Base-by-base conservation (phyloP, 106 monocot species). In the Phalaenopsis equestris region DNA sequence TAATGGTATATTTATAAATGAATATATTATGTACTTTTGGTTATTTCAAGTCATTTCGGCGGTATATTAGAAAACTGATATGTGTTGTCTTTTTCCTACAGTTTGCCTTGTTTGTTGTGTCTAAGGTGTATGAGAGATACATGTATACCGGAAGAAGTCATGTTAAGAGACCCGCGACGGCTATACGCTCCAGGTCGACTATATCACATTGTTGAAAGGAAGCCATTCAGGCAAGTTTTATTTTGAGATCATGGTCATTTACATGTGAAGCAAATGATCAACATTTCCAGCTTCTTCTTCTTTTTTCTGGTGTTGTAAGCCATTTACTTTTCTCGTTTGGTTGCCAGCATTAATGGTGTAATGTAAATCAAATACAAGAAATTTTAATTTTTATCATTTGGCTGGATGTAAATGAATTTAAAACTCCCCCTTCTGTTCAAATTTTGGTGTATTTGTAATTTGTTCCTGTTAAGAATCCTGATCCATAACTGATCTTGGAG, bases 161-260 rank as follows among this genome's bases (percentile, higher is more conserved):
- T 84, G 87, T 78, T 92, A 57, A 91, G 81, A 84, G 96, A 96
- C 84, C 93, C 93, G 21, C 88, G 93, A 43, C 56, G 96, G 56
- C 91, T 96, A 64, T 97, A 97, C 81, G 94, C 90, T 67, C 97
- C 97, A 24, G 97, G 97, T 17, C 84, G 94, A 2, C 79, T 97
- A 45, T 97, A 97, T 80, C 97, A 97, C 76, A 94, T 97, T 81
- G 90, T 94, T 15, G 97, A 97, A 65, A 92, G 97, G 79, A 97
- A 97, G 84, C 89, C 89, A 55, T 94, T 92, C 85, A 94, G 94
- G 94, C 89, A 83, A 79, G 79, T 21, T 68, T 47, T 79, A 67
- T 14, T 36, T 61, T 61, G 8, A n/a, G 6, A 61, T 21, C n/a
- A 21, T 61, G 61, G 23, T 61, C 21, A 61, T 61, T 61, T 21